These are phyloP conservation scores for Paramecium sonneborni DNA, from an alignment of 73 alveolate genomes.

Conservation along the genomic window DNA sequence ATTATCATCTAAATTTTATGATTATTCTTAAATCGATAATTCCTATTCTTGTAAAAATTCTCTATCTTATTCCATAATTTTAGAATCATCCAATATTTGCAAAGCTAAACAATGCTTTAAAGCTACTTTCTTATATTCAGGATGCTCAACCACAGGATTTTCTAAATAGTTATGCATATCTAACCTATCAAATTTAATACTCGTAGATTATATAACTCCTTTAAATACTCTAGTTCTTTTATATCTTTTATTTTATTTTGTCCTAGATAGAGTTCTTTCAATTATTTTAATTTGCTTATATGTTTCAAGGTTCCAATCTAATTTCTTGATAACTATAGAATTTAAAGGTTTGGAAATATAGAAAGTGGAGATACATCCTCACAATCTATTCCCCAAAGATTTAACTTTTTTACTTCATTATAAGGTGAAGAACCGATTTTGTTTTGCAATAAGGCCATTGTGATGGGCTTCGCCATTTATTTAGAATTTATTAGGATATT, in stretches of 20 bases:
- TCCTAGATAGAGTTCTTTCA: not conserved
- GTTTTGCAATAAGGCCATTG: not conserved
- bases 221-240: not conserved
- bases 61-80: not conserved
- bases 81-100: not conserved
- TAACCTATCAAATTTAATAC: not conserved
- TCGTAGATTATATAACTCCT: not conserved
- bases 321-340: not conserved
- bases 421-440: not conserved
- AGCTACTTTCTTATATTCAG: not conserved
- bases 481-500: not conserved
- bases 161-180: not conserved
- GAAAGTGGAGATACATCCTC: not conserved
- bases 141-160: not conserved
- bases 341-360: not conserved
- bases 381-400: not conserved
- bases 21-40: not conserved
- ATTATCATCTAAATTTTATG: not conserved
- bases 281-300: not conserved
- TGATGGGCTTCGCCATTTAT: not conserved
- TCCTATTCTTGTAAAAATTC: not conserved
- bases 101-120: conserved; percentile 4
- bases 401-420: not conserved
- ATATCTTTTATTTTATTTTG: not conserved
- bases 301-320: not conserved